A percentile compares a stretch with the other conserved stretches of the same genome.
phyloP scores from a whole-genome alignment of 1,284 basidiomycete genomes.

The Pseudozyma pruni region DNA sequence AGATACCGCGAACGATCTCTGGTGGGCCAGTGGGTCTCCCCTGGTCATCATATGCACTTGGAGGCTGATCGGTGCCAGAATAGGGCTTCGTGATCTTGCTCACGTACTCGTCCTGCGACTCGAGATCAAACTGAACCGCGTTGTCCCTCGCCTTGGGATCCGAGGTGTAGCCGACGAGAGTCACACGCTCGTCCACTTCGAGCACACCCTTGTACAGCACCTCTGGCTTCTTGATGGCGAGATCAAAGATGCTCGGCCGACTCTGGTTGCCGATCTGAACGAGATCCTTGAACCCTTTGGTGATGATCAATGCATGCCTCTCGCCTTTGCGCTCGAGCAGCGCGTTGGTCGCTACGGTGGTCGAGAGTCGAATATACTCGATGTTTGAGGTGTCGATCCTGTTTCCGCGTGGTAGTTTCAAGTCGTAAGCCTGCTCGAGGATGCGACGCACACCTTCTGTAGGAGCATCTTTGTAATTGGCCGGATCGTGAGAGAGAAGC shows the following conservation, averaged over 20 bases:
- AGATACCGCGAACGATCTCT: constrained; percentile 79
- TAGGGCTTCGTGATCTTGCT: constrained; percentile 43
- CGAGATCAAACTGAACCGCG: constrained; percentile 53
- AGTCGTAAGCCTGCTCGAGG: constrained; percentile 79
- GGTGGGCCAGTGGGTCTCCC: constrained; percentile 76
- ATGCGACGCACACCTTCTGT: constrained; percentile 93
- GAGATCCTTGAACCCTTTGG: constrained; percentile 89
- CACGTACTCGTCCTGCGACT: constrained; percentile 19
- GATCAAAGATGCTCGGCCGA: constrained; percentile 76
- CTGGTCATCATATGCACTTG: constrained; percentile 77
- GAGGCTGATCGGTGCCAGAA: constrained; percentile 69
- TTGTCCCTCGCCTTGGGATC: constrained; percentile 83
- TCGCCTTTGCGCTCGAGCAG: constrained; percentile 92
- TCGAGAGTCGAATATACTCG: constrained; percentile 90
- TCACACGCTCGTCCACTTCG: constrained; percentile 94
- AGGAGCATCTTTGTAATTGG: constrained; percentile 93
- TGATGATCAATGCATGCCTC: constrained; percentile 89
- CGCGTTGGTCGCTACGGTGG: constrained; percentile 96
- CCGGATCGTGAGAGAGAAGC: constrained; percentile 69
- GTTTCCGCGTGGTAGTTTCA: constrained; percentile 75
- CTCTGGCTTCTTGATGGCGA: constrained; percentile 73
- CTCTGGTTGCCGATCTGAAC: constrained; percentile 92
- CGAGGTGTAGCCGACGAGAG: constrained; percentile 88
- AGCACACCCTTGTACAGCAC: constrained; percentile 83
- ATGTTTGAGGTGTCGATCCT: constrained; percentile 84